phyloP scores from a whole-genome alignment of 768 basidiomycete genomes.

The Arthromyces matolae region DNA sequence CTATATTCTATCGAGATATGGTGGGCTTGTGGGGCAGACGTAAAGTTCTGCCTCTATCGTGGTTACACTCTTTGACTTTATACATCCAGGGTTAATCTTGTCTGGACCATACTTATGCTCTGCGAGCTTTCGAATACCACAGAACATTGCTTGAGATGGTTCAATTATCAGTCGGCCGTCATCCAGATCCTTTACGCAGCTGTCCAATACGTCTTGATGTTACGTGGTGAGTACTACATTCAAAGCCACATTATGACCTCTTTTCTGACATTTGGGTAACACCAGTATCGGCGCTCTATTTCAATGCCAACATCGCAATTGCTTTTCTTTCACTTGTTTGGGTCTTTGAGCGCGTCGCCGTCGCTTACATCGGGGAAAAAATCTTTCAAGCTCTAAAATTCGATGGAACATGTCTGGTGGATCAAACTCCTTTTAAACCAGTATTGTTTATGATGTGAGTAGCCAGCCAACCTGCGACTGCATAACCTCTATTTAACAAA shows the following conservation, averaged over 20 bases:
- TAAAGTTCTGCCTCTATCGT: neutral
- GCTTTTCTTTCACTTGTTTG: conserved; percentile 1
- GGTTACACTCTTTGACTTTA: neutral
- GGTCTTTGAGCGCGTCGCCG: conserved; percentile 1
- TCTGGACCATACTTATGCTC: conserved; percentile 6
- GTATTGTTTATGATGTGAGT: conserved; percentile 10
- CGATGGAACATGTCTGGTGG: conserved; percentile 11
- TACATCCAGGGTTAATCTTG: conserved; percentile 8
- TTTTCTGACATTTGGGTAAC: neutral
- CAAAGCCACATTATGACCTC: neutral
- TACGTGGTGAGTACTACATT: conserved; percentile 12
- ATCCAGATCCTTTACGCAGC: conserved; percentile 14
- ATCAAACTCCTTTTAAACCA: conserved; percentile 3
- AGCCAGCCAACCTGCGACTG: too few species aligned
- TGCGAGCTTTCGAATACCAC: neutral
- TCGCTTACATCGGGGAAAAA: neutral
- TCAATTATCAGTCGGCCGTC: conserved; percentile 12
- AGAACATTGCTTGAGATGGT: conserved; percentile 9
- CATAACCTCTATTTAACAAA: too few species aligned
- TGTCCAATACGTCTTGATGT: conserved; percentile 15
- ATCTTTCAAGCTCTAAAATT: conserved; percentile 2
- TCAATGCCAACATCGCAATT: neutral
- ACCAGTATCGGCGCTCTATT: conserved; percentile 12
- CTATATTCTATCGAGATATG: conserved; percentile 16
- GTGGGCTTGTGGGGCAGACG: conserved; percentile 16